Evolutionary conservation across 805 yeast genomes (phyloP).

Genomic region (Lipomyces japonicus): DNA sequence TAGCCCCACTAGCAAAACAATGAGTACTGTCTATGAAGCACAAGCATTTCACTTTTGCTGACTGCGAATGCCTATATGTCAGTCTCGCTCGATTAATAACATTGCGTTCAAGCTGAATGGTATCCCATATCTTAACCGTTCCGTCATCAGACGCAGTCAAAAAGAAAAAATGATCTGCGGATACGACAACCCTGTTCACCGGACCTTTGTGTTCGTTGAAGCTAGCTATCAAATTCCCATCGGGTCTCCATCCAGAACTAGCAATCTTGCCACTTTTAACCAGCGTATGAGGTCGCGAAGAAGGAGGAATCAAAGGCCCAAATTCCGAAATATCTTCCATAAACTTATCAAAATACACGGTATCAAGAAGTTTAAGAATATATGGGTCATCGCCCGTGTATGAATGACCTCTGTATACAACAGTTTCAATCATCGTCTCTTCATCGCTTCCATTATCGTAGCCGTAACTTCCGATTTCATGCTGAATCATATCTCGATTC

Average conservation of each 20-base stretch:
- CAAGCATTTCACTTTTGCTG: constrained; percentile 31
- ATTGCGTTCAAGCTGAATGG: constrained; percentile 58
- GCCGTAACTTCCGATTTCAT: background rate
- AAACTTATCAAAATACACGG: constrained; percentile 53
- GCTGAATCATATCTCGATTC: background rate
- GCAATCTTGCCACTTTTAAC: constrained; percentile 1
- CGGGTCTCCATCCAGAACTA: constrained; percentile 38
- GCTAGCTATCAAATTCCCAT: constrained; percentile 58
- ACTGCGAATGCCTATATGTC: constrained; percentile 28
- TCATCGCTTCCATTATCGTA: constrained; percentile 1
- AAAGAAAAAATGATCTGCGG: constrained; percentile 62
- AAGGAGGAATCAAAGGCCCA: constrained; percentile 43
- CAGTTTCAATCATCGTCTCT: background rate
- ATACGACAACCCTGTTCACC: constrained; percentile 54
- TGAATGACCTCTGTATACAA: constrained; percentile 36
- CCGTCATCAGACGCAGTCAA: constrained; percentile 79
- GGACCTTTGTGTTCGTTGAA: constrained; percentile 59
- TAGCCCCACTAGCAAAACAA: constrained; percentile 34
- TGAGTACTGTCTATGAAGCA: constrained; percentile 35
- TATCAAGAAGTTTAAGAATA: constrained; percentile 53
- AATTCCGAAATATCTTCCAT: constrained; percentile 64
- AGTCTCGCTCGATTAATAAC: constrained; percentile 39
- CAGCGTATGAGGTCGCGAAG: constrained; percentile 16
- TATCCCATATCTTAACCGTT: constrained; percentile 72
- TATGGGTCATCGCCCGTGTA: constrained; percentile 67